Base-by-base conservation (phyloP, 768 basidiomycete genomes). In the Gymnopilus junonius region DNA sequence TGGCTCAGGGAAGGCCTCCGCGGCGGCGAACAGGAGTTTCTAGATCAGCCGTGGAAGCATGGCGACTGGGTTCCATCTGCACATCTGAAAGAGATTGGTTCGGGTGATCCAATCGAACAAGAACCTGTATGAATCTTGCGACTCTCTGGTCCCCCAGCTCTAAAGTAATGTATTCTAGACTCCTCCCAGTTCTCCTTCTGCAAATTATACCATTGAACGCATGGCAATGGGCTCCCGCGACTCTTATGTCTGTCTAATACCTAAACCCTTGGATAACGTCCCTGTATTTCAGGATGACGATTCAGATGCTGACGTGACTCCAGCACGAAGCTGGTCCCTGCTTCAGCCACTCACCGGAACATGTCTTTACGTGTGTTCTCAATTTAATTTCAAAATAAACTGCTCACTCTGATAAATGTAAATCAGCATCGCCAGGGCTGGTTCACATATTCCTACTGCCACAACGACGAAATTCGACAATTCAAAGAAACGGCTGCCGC, bases 391-490 rank as follows among this genome's bases (percentile, higher is more conserved):
- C 65, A 69, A 71, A 72, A 71, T 72, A 68, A 61, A 40, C 51
- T 60, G 43, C 45, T 57, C 58, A 69, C 65, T 57, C 69, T 75
- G 74, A 76, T 69, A 64, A 73, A 74, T 68, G 78, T 73, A 65
- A 62, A 58, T 65, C 79, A 94, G 90, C 88, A 90, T 73, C 87
- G 87, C 68, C 92, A 94, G 81, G 87, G 90, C 39, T 97, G 95
- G 95, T 99, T 98, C 81, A 99, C 95, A 37, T 99, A 99, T 78
- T 90, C 94, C 53, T 97, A 93, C 76, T 95, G 97, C 80, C 95
- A 99, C 79, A 93, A 95, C 75, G 85, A 88, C 55, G 90, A 97
- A 77, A 94, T 99, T 64, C 90, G 96, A 61, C 97, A 99, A 77
- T 99, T 99, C 83, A 92, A 92, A 76, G 95, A 95, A 75, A 80